Conservation (phyloP, 148 eudicot genomes). For the Rhododendron griersonianum region DNA sequence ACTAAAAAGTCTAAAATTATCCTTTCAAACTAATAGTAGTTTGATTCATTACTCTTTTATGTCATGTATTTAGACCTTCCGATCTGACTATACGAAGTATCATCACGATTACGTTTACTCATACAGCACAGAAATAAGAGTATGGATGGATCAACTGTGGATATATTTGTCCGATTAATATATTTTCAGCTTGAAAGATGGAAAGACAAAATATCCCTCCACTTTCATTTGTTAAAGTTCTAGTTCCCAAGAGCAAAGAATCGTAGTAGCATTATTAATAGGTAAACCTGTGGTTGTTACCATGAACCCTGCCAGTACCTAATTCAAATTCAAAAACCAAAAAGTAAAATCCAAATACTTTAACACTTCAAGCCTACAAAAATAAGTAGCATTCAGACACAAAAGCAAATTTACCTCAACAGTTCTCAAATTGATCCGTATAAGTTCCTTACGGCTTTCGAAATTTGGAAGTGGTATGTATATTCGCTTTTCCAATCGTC, state of each 20-base stretch:
- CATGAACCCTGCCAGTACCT: not conserved
- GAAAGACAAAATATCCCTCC: not conserved
- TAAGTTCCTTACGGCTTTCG: conserved; percentile 94
- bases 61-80: not conserved
- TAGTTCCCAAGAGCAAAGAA: not conserved
- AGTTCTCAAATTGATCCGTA: conserved; percentile 85
- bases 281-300: not conserved
- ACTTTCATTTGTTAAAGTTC: not conserved
- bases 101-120: not conserved
- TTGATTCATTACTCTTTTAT: not conserved
- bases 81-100: not conserved
- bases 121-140: not conserved
- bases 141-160: not conserved
- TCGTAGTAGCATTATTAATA: not conserved
- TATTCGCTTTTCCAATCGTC: conserved; percentile 94
- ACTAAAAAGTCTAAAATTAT: not conserved
- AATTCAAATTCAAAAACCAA: not conserved
- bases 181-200: not conserved
- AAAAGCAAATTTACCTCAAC: conserved; percentile 56
- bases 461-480: conserved; percentile 93
- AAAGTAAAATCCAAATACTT: not conserved
- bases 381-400: not conserved
- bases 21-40: conserved; percentile 1
- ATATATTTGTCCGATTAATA: not conserved
- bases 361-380: not conserved